Evolutionary conservation across 306 rosid genomes (phyloP).

Genomic region (Medicago lupulina): DNA sequence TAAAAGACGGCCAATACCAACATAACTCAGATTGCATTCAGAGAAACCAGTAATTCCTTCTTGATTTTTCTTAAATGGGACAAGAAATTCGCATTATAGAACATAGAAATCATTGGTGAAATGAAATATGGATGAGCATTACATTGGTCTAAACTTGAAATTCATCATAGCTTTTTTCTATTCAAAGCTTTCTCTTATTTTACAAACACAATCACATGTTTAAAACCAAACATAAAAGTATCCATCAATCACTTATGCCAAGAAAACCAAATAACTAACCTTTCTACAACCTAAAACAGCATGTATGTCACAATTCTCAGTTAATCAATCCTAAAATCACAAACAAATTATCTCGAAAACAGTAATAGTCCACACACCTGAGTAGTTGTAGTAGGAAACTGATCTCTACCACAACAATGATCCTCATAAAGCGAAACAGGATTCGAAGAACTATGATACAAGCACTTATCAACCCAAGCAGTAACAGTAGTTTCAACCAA

Average conservation of each 20-base stretch:
- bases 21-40: constrained; percentile 3
- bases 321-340: background rate
- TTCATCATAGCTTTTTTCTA: background rate
- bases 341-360: constrained; percentile 1
- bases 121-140: background rate
- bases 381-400: constrained; percentile 73
- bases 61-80: background rate
- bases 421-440: constrained; percentile 73
- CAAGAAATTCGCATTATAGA: background rate
- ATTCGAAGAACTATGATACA: constrained; percentile 65
- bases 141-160: too few relatives aligned
- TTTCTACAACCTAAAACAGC: constrained; percentile 16
- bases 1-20: constrained; percentile 3
- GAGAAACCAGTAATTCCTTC: background rate
- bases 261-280: constrained; percentile 16
- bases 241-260: background rate
- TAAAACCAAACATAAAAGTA: background rate
- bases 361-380: constrained; percentile 59
- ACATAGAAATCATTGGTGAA: background rate
- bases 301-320: background rate
- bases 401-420: constrained; percentile 75
- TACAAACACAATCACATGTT: background rate
- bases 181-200: background rate
- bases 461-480: constrained; percentile 72
- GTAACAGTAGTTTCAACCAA: constrained; percentile 72